Evolutionary conservation across 768 basidiomycete species (phyloP), one percentile per base, ranked within the genome.

Genomic region (Amanita muscaria): DNA sequence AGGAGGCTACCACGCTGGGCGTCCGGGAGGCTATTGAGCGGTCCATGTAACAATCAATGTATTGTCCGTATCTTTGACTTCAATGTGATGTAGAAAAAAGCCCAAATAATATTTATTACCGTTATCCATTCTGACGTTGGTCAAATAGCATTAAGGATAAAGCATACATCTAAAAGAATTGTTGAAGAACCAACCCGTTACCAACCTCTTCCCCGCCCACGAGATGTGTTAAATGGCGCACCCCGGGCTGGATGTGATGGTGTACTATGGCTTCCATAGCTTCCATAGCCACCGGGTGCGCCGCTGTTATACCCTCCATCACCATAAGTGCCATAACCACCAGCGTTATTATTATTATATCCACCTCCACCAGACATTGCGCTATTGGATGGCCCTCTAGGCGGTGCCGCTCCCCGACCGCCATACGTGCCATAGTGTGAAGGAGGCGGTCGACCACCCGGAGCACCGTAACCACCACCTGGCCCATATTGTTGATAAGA

Each of bases 151-250:
- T 29, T 29, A 12, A 6, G 8, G 33, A 34, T 34, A 34, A 34
- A 14, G 33, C 6, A 34, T 34, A 18, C 19, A 21, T 25, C 31
- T 42, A 14, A 16, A 43, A 21, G 5, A 24, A 10, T 38, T 40
- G 30, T 27, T 15, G 25, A 32, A 36, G 16, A 4, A 3, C 34
- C 24, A 33, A 29, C 19, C 23, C 51, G 40, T 60, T 56, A 64
- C 61, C 73, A 69, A 35, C 73, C 71, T 30, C 77, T 65, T 8
- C 75, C 79, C 53, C 78, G 64, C 22, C 74, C 74, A 45, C 76
- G 63, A 25, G 55, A 54, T 3, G 62, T 49, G 19, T 18, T 25
- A 24, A 24, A 11, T 15, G 36, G 36, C n/a, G 37, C 19, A 5
- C 44, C 36, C 29, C 44, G 44, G 12, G 44, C 15, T 21, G 44